These are phyloP conservation scores for Nitzschia putrida DNA, from an alignment of 108 stramenopile species.

Conservation along the genomic window DNA sequence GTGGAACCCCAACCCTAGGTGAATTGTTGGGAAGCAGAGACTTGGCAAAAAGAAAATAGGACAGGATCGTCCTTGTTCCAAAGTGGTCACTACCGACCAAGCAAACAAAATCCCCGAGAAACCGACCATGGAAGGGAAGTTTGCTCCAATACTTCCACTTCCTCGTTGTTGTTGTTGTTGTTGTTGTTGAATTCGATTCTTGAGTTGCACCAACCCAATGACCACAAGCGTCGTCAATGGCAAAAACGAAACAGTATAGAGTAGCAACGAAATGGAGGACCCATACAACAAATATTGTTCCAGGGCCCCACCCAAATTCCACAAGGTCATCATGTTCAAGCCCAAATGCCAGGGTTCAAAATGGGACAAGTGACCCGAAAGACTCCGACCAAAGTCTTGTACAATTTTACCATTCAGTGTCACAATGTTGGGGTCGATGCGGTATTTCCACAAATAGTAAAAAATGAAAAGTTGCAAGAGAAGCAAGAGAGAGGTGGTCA, in stretches of 20 bases:
- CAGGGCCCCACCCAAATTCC: constrained; percentile 53
- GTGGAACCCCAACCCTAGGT: constrained; percentile 9
- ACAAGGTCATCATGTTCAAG: constrained; percentile 78
- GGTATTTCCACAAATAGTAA: constrained; percentile 68
- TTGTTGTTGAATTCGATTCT: not conserved
- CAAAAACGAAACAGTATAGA: constrained; percentile 68
- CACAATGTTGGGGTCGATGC: constrained; percentile 47
- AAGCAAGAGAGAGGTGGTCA: constrained; percentile 45
- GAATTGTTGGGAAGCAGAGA: constrained; percentile 54
- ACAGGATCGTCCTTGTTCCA: constrained; percentile 55
- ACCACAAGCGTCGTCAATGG: constrained; percentile 58
- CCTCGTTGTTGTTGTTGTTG: not conserved
- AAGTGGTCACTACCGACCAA: constrained; percentile 72
- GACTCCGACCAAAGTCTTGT: constrained; percentile 60
- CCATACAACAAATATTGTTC: constrained; percentile 45
- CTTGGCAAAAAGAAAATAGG: constrained; percentile 72
- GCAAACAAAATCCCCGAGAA: constrained; percentile 83
- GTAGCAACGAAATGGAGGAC: constrained; percentile 47
- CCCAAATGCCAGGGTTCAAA: constrained; percentile 83
- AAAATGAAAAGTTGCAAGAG: constrained; percentile 57
- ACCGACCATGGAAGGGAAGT: constrained; percentile 66
- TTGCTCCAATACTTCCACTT: not conserved
- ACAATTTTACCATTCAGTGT: constrained; percentile 28
- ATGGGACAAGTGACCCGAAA: constrained; percentile 74
- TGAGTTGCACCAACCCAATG: constrained; percentile 35